A percentile compares a stretch with the other conserved stretches of the same genome.
These are phyloP conservation scores for Butyriboletus loyo DNA, from an alignment of 768 basidiomycete genomes.

Conservation along the genomic window DNA sequence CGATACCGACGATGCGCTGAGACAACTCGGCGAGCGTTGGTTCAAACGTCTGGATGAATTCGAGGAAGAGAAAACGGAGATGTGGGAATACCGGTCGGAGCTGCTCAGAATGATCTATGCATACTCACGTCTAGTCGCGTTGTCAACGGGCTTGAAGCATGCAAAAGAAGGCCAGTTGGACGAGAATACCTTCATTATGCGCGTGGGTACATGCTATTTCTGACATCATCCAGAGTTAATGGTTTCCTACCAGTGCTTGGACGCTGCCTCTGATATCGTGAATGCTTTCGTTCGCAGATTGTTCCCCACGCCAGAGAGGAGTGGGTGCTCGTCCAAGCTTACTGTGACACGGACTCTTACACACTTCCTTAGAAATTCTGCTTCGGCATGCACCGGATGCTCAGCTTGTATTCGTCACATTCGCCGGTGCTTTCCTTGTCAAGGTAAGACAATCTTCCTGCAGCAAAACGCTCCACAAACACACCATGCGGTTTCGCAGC, in stretches of 20 bases:
- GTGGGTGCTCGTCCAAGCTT: conserved; percentile 33
- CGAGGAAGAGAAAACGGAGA: conserved; percentile 49
- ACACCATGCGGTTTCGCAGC: conserved; percentile 34
- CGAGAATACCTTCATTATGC: conserved; percentile 62
- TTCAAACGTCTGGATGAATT: conserved; percentile 46
- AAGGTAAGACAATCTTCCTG: conserved; percentile 46
- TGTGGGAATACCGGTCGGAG: conserved; percentile 59
- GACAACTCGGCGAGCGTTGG: conserved; percentile 55
- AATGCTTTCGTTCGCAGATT: conserved; percentile 57
- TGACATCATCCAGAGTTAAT: not conserved
- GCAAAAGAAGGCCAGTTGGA: conserved; percentile 53
- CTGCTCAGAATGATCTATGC: conserved; percentile 61
- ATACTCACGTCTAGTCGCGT: conserved; percentile 64
- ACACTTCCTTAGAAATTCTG: conserved; percentile 41
- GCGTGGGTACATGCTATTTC: conserved; percentile 43
- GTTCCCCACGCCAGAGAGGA: conserved; percentile 48
- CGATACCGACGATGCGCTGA: conserved; percentile 68
- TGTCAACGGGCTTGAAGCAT: conserved; percentile 78
- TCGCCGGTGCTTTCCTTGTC: conserved; percentile 79
- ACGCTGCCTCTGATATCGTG: conserved; percentile 65
- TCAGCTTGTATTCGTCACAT: conserved; percentile 75
- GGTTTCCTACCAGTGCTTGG: conserved; percentile 48
- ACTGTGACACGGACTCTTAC: not conserved
- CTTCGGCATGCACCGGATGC: conserved; percentile 76
- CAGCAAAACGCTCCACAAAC: not conserved